These are phyloP conservation scores for Penicillium nucicola DNA, from an alignment of 495 filamentous ascomycete species.

Conservation along the genomic window DNA sequence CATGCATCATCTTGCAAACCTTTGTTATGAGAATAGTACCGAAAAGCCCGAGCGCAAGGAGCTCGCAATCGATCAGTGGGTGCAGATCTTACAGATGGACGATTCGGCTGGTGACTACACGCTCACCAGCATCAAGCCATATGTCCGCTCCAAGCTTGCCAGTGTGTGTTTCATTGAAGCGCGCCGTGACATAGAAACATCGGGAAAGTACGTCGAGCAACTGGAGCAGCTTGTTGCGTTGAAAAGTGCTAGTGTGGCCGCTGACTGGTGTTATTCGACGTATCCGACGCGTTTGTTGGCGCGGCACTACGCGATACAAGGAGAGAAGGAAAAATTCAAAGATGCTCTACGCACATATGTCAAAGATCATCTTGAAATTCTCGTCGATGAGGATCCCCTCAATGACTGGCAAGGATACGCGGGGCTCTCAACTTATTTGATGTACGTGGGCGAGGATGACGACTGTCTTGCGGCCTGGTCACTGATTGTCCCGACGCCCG, in stretches of 20 bases:
- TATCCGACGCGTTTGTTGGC: constrained; percentile 14
- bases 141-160: background rate
- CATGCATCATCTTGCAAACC: constrained; percentile 5
- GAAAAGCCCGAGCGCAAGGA: background rate
- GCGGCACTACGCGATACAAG: constrained; percentile 27
- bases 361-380: constrained; percentile 35
- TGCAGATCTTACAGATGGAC: constrained; percentile 5
- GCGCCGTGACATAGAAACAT: background rate
- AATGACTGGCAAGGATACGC: constrained; percentile 40
- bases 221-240: background rate
- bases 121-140: background rate
- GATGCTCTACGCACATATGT: constrained; percentile 26
- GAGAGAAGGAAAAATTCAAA: constrained; percentile 19
- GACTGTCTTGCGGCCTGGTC: constrained; percentile 20
- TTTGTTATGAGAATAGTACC: constrained; percentile 3
- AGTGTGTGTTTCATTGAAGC: constrained; percentile 3
- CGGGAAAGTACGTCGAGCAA: background rate
- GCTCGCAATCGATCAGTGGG: constrained; percentile 6
- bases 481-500: constrained; percentile 3
- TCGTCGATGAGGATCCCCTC: constrained; percentile 39
- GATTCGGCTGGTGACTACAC: background rate
- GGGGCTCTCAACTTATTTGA: constrained; percentile 18
- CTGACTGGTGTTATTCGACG: background rate
- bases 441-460: constrained; percentile 12
- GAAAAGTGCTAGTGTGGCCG: background rate